These are phyloP conservation scores for Pleurotus giganteus DNA, from an alignment of 768 basidiomycete genomes.

Conservation along the genomic window DNA sequence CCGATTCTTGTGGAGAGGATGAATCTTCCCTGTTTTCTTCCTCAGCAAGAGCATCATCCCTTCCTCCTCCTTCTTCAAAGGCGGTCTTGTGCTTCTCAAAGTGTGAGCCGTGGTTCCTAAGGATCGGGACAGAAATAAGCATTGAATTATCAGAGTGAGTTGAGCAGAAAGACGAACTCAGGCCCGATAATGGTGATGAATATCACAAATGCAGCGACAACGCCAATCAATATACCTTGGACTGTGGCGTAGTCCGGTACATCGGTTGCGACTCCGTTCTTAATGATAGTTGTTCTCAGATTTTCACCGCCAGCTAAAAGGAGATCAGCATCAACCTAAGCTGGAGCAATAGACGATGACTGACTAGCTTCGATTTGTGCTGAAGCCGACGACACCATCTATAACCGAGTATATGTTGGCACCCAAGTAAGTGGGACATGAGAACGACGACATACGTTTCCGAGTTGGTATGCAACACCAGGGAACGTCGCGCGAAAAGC, in stretches of 20 bases:
- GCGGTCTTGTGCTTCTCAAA: conserved; percentile 84
- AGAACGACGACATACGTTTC: conserved; percentile 48
- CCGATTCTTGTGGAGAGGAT: background rate
- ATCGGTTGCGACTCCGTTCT: conserved; percentile 36
- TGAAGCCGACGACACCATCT: conserved; percentile 69
- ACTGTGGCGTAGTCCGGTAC: conserved; percentile 71
- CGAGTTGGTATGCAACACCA: conserved; percentile 81
- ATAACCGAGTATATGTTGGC: background rate
- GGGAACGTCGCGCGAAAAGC: conserved; percentile 89
- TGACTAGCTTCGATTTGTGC: conserved; percentile 77
- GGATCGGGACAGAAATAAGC: background rate
- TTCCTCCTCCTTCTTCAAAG: conserved; percentile 70
- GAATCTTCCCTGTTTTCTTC: conserved; percentile 16
- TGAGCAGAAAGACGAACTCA: conserved; percentile 42
- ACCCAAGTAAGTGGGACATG: background rate
- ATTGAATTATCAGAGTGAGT: background rate
- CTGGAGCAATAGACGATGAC: conserved; percentile 15
- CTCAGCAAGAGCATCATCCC: conserved; percentile 37
- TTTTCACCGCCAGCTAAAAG: conserved; percentile 57
- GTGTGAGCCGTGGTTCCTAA: conserved; percentile 71
- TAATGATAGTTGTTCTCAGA: conserved; percentile 46
- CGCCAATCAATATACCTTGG: conserved; percentile 86
- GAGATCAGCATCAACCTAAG: background rate
- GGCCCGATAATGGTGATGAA: conserved; percentile 77
- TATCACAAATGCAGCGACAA: conserved; percentile 75